Conservation (phyloP, 2,329 filamentous ascomycete genomes). For the Myotisia sp. region DNA sequence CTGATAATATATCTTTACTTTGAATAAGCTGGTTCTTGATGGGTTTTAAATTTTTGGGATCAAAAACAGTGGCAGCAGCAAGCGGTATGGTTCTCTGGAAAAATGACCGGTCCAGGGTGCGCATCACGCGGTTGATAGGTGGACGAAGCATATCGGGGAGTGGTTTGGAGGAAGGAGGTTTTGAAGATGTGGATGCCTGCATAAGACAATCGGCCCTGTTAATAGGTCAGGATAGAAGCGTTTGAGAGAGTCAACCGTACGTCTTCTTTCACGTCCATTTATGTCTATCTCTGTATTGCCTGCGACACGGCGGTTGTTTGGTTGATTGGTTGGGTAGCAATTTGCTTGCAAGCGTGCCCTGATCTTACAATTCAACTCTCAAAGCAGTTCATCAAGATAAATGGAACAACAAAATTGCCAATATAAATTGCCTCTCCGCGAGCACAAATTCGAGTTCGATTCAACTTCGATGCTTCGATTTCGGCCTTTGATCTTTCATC, state of each 20-base stretch:
- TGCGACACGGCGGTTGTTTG: too few relatives aligned
- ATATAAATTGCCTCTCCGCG: too few relatives aligned
- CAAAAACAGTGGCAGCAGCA: conserved; percentile 62
- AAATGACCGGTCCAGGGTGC: conserved; percentile 65
- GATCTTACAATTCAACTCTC: too few relatives aligned
- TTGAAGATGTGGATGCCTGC: neutral
- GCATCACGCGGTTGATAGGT: conserved; percentile 65
- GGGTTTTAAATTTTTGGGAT: conserved; percentile 58
- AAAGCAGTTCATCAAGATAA: too few relatives aligned
- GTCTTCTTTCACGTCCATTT: conserved; percentile 2
- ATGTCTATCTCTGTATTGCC: neutral
- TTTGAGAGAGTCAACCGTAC: neutral
- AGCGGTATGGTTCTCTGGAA: conserved; percentile 65
- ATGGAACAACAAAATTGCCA: too few relatives aligned
- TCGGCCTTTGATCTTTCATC: too few relatives aligned
- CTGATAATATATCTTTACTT: conserved; percentile 50
- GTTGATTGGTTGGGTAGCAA: too few relatives aligned
- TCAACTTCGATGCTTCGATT: too few relatives aligned
- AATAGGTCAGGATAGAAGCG: neutral
- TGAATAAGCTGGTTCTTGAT: conserved; percentile 53
- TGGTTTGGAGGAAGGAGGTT: neutral
- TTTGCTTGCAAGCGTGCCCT: too few relatives aligned
- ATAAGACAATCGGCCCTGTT: neutral
- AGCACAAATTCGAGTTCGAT: too few relatives aligned
- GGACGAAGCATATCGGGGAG: conserved; percentile 51